Evolutionary conservation across 805 yeast species (phyloP).

Genomic region (Starmerella riodocensis): DNA sequence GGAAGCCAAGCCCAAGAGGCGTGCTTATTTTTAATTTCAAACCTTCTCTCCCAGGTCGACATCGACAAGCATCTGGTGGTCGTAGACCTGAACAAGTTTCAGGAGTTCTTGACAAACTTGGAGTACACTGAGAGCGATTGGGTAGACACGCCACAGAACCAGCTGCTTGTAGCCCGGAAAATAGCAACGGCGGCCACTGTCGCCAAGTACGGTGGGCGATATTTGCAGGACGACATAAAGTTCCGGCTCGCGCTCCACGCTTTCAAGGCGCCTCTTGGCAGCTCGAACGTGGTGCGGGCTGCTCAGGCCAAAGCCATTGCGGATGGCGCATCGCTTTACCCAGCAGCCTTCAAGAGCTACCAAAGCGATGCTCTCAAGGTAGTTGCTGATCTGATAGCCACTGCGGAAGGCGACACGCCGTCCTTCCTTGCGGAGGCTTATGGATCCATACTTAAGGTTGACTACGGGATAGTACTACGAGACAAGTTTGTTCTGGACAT

Average conservation of each 20-base stretch:
- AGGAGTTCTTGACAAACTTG: conserved; percentile 6
- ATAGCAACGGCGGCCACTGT: conserved; percentile 18
- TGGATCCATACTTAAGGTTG: conserved; percentile 42
- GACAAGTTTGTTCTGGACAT: conserved; percentile 36
- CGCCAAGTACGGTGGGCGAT: conserved; percentile 17
- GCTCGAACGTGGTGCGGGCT: conserved; percentile 10
- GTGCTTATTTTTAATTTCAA: conserved; percentile 15
- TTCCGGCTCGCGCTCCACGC: conserved; percentile 12
- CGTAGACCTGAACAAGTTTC: conserved; percentile 4
- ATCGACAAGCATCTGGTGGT: conserved; percentile 9
- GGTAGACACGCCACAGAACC: conserved; percentile 1
- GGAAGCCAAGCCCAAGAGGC: conserved; percentile 12
- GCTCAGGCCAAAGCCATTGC: conserved; percentile 12
- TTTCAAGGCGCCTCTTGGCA: conserved; percentile 4
- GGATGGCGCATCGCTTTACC: conserved; percentile 12
- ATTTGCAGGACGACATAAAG: conserved; percentile 12
- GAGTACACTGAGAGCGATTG: conserved; percentile 5
- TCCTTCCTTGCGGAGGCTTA: conserved; percentile 59
- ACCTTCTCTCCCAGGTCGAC: conserved; percentile 17
- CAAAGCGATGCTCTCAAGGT: conserved; percentile 27
- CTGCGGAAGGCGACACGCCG: conserved; percentile 69
- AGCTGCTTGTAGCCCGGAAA: conserved; percentile 19
- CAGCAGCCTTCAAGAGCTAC: conserved; percentile 17
- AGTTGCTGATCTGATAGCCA: conserved; percentile 37
- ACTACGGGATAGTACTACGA: conserved; percentile 27